A percentile compares a stretch with the other conserved stretches of the same genome.
These are phyloP conservation scores for Annona squamosa DNA, from an alignment of 164 flowering plant species.

Conservation along the genomic window DNA sequence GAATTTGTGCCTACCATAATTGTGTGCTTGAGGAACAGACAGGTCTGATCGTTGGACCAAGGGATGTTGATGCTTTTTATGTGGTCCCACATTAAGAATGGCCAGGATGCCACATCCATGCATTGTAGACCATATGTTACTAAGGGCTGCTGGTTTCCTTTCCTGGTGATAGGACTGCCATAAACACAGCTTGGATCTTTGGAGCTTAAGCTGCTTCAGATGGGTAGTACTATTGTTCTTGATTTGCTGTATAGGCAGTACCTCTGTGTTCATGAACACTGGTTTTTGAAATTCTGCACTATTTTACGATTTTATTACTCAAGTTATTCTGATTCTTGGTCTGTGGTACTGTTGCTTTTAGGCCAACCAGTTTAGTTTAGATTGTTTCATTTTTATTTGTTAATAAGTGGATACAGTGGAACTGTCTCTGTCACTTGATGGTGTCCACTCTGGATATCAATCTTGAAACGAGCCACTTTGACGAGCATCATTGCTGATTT, in stretches of 20 bases:
- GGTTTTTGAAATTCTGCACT: neutral
- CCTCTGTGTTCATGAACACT: neutral
- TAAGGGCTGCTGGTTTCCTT: neutral
- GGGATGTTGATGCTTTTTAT: neutral
- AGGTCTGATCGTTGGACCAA: neutral
- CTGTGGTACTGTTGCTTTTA: neutral
- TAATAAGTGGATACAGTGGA: too few relatives aligned
- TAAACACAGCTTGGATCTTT: neutral
- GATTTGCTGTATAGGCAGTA: neutral
- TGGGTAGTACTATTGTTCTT: neutral
- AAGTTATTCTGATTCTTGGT: neutral
- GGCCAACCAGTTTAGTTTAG: neutral
- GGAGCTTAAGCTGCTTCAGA: neutral
- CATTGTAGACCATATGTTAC: neutral
- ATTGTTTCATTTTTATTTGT: too few relatives aligned
- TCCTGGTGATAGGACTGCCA: neutral
- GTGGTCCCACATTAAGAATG: neutral
- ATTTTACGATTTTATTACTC: too few relatives aligned
- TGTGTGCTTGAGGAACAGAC: neutral
- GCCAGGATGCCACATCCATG: neutral
- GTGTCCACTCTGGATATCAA: neutral
- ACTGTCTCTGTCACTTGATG: neutral
- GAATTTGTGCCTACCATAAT: neutral
- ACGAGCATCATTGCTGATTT: neutral
- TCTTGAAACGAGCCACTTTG: neutral